Conservation (phyloP, 2,329 filamentous ascomycete species). For the Teratosphaeria gauchensis region DNA sequence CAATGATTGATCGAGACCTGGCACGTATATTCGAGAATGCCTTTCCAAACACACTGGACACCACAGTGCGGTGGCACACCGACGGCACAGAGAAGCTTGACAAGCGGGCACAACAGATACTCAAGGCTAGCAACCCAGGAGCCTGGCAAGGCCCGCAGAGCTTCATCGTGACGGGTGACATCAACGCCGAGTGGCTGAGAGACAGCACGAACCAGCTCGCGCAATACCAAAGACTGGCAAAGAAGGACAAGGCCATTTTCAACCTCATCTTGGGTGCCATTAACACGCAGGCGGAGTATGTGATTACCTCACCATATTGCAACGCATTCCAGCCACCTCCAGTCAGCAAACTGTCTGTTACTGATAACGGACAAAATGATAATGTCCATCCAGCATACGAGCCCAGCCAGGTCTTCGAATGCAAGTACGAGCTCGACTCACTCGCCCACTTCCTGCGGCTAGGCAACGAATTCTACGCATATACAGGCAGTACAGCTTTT, state of each 20-base stretch:
- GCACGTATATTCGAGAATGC: slow-evolving; percentile 91
- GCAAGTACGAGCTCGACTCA: slow-evolving; percentile 97
- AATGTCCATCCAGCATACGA: slow-evolving; percentile 80
- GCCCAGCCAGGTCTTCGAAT: slow-evolving; percentile 80
- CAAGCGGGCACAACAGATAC: slow-evolving; percentile 25
- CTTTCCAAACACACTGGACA: slow-evolving; percentile 85
- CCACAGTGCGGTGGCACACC: slow-evolving; percentile 79
- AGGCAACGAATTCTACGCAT: slow-evolving; percentile 74
- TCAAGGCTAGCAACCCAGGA: slow-evolving; percentile 29
- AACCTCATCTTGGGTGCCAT: slow-evolving; percentile 83
- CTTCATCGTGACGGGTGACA: slow-evolving; percentile 89
- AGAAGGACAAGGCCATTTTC: slow-evolving; percentile 67
- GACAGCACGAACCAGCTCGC: slow-evolving; percentile 89
- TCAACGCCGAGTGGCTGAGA: slow-evolving; percentile 84
- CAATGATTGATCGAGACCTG: slow-evolving; percentile 75
- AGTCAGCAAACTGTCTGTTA: slow-evolving; percentile 62
- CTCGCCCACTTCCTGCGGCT: slow-evolving; percentile 83
- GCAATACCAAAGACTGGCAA: slow-evolving; percentile 78
- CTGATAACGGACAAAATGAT: slow-evolving; percentile 73
- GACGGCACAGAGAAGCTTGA: slow-evolving; percentile 45
- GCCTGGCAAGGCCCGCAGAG: slow-evolving; percentile 79
- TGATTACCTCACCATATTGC: slow-evolving; percentile 92
- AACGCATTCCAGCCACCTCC: slow-evolving; percentile 96
- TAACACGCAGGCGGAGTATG: slow-evolving; percentile 90
- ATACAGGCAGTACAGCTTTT: slow-evolving; percentile 70